Conservation (phyloP, 1,284 basidiomycete species). For the Boletus coffeatus region DNA sequence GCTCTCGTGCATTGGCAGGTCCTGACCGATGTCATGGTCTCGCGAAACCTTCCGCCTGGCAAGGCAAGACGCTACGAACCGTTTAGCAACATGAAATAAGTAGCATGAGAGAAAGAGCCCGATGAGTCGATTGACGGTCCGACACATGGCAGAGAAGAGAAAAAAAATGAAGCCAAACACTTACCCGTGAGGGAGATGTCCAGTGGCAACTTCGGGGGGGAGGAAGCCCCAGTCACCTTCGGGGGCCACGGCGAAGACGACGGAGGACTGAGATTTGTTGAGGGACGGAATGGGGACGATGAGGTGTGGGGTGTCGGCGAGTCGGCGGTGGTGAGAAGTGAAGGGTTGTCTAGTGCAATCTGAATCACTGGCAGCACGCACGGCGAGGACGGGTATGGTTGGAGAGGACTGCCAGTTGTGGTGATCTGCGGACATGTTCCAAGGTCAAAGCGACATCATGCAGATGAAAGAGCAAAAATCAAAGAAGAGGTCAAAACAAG, state of each 20-base stretch:
- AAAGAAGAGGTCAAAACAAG: slow-evolving; percentile 1
- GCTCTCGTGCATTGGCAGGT: slow-evolving; percentile 54
- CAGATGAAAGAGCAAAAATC: slow-evolving; percentile 1
- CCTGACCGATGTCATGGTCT: slow-evolving; percentile 62
- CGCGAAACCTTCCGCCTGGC: slow-evolving; percentile 64
- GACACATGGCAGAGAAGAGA: slow-evolving; percentile 1
- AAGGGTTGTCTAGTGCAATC: slow-evolving; percentile 17
- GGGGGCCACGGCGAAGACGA: slow-evolving; percentile 31
- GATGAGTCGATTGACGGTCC: not conserved
- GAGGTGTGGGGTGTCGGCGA: slow-evolving; percentile 27
- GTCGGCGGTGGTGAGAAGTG: slow-evolving; percentile 19
- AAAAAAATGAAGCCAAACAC: not conserved
- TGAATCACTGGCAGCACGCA: slow-evolving; percentile 10
- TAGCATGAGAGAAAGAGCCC: not conserved
- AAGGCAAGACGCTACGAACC: not conserved
- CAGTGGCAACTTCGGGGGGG: slow-evolving; percentile 46
- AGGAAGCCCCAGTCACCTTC: slow-evolving; percentile 28
- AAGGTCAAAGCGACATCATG: slow-evolving; percentile 20
- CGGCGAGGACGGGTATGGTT: slow-evolving; percentile 10
- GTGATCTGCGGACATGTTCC: slow-evolving; percentile 24
- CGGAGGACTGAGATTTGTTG: slow-evolving; percentile 39
- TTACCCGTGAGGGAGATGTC: slow-evolving; percentile 56
- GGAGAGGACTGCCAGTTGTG: slow-evolving; percentile 15
- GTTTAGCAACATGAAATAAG: slow-evolving; percentile 5
- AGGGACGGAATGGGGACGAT: slow-evolving; percentile 40